Base-by-base conservation (phyloP, 1,284 basidiomycete genomes). In the Rhodotorula sp. region DNA sequence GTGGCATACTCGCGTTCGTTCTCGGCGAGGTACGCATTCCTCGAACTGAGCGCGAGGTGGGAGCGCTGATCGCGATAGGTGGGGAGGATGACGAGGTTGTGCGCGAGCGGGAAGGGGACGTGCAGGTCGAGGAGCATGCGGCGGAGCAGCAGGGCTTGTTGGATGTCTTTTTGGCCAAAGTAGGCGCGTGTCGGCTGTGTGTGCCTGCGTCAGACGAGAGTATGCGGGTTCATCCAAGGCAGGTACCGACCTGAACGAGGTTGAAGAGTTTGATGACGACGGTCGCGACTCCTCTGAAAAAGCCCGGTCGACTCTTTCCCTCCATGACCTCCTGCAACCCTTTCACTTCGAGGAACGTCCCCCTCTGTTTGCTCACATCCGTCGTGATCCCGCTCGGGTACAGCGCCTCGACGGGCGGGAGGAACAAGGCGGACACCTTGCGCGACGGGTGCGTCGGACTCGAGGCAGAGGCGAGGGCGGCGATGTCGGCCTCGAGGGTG, bases 81-180 rank as follows among this genome's bases (percentile, higher is more conserved):
- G 0, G 92, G 91, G 4, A 97, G 84, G 75, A 98, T 93, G 80
- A 88, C 88, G 21, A 92, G 82, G 78, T 87, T 87, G 54, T 87
- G 82, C 0, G 88, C 82, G 16, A 86, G 73, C 0, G 82, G 95
- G 78, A 92, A 86, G 10, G 90, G 82, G 21, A 94, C 82, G 26
- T 95, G 86, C 2, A 98, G 85, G 80, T 99, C 95, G 47, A 85
- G 83, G 63, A 87, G 87, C 81, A 99, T 85, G n/a, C 90, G 88
- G 58, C 90, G 89, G 31, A 99, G 85, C 28, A 99, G 82, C 14
- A 98, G 82, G 0, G 91, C 92, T 80, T 99, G 95, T 80, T 99
- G 95, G 67, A 99, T 97, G 79, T 99, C 95, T 81, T 99, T 99
- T 81, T 98, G 95, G 0, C 97, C 95, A 78, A 99, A 97, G 81